A percentile compares a stretch with the other conserved stretches of the same genome.
Conservation (phyloP, 176 grass and related monocot genomes). For the Oryza nivara region DNA sequence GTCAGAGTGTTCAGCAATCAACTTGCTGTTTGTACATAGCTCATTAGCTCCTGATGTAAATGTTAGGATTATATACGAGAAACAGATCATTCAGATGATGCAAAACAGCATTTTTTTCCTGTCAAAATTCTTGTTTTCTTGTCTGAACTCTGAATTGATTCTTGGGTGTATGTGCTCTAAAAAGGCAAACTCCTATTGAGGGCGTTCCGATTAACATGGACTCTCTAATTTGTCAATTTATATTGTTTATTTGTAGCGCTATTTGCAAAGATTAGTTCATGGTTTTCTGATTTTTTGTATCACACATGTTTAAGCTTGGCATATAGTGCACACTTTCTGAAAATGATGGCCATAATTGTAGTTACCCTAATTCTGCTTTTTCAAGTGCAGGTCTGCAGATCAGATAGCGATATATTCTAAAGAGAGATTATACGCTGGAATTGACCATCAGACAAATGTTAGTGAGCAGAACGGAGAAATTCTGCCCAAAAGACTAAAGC, state of each 20-base stretch:
- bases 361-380: background rate
- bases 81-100: background rate
- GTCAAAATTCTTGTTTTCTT: no score
- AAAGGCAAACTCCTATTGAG: no score
- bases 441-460: background rate
- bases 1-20: background rate
- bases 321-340: background rate
- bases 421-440: background rate
- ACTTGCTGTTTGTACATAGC: slow-evolving; percentile 8
- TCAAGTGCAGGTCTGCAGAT: background rate
- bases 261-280: background rate
- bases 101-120: background rate
- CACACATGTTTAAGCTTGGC: background rate
- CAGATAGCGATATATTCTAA: background rate
- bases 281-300: background rate
- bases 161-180: no score
- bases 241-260: background rate
- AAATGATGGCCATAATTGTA: background rate
- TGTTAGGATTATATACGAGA: background rate
- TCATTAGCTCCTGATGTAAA: background rate
- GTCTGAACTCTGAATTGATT: background rate
- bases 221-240: background rate
- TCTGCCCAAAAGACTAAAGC: background rate
- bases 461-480: background rate
- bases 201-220: no score